Percentiles rank a stretch among this genome's conserved stretches.
These are phyloP conservation scores for Apiospora phragmitis DNA, from an alignment of 2,329 filamentous ascomycete species.

Conservation along the genomic window DNA sequence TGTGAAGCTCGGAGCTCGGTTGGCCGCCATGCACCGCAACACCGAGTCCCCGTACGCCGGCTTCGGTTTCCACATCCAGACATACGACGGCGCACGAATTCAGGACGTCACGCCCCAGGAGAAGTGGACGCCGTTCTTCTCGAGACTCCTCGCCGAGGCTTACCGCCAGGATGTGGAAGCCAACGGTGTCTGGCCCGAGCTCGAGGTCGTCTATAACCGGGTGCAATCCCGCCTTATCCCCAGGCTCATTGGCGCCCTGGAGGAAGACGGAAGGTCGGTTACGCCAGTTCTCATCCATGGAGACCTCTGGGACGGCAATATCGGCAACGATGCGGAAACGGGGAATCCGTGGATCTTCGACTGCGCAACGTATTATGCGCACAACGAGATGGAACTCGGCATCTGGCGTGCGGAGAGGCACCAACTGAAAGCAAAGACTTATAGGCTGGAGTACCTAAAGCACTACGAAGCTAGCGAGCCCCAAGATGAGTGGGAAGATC, in stretches of 20 bases:
- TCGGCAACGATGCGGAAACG: slow-evolving; percentile 31
- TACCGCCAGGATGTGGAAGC: slow-evolving; percentile 28
- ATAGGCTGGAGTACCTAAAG: slow-evolving; percentile 22
- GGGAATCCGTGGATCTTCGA: slow-evolving; percentile 37
- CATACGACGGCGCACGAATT: slow-evolving; percentile 30
- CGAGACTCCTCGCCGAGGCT: slow-evolving; percentile 30
- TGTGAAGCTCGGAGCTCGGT: background rate
- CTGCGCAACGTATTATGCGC: slow-evolving; percentile 37
- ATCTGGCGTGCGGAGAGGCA: slow-evolving; percentile 26
- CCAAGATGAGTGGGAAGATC: slow-evolving; percentile 30
- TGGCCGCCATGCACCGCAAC: slow-evolving; percentile 14
- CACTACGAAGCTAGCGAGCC: slow-evolving; percentile 27
- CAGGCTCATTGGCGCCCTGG: slow-evolving; percentile 25
- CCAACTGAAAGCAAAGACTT: slow-evolving; percentile 11
- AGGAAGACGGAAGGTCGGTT: slow-evolving; percentile 21
- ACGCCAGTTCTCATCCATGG: background rate
- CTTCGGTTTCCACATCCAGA: slow-evolving; percentile 38
- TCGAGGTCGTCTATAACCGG: slow-evolving; percentile 23
- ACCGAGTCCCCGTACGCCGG: slow-evolving; percentile 28
- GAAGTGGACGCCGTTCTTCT: slow-evolving; percentile 41
- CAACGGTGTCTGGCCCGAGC: slow-evolving; percentile 33
- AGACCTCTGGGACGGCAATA: slow-evolving; percentile 38
- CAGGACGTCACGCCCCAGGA: slow-evolving; percentile 34
- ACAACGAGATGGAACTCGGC: slow-evolving; percentile 32
- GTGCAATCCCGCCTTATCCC: slow-evolving; percentile 33